phyloP scores from a whole-genome alignment of 2,329 filamentous ascomycete species.

The Alternaria viburni region DNA sequence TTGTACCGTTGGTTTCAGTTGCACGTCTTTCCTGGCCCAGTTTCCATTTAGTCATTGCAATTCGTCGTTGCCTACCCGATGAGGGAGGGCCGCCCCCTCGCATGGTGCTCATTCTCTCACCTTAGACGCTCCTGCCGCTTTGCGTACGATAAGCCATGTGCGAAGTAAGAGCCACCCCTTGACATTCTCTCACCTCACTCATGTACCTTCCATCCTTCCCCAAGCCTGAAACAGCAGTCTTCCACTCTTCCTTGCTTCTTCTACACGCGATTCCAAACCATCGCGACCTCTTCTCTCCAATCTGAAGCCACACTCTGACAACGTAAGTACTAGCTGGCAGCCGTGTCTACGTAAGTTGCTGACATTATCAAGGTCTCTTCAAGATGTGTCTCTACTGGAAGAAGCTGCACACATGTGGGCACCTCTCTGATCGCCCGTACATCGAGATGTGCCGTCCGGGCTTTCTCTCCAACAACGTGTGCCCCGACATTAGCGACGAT shows the following conservation, averaged over 20 bases:
- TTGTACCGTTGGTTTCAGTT: neutral
- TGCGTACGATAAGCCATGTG: neutral
- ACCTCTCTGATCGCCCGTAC: conserved; percentile 27
- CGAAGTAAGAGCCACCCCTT: neutral
- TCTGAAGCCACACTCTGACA: neutral
- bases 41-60: neutral
- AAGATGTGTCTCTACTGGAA: conserved; percentile 37
- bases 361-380: neutral
- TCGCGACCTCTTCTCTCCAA: neutral
- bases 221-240: neutral
- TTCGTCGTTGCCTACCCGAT: neutral
- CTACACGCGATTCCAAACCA: neutral
- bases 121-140: neutral
- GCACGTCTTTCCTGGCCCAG: neutral
- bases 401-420: conserved; percentile 29
- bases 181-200: neutral
- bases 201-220: neutral
- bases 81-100: neutral
- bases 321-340: neutral
- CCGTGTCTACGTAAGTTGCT: neutral
- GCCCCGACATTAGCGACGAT: conserved; percentile 21
- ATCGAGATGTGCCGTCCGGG: conserved; percentile 32
- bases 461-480: conserved; percentile 27
- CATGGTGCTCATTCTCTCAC: neutral
- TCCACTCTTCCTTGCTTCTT: neutral